Conservation (phyloP, 169 alveolate species). For the Eimeria acervulina region DNA sequence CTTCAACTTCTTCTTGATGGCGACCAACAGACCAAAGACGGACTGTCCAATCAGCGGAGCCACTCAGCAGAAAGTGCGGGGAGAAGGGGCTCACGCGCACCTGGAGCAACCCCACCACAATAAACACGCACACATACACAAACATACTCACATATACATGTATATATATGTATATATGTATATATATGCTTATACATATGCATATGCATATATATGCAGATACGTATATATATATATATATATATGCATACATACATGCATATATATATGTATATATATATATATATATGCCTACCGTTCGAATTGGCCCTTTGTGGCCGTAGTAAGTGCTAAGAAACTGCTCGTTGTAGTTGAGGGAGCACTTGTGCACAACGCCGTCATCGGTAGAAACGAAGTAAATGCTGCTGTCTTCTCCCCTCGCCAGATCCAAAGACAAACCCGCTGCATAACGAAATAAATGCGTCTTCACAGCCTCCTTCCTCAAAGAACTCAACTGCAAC, state of each 20-base stretch:
- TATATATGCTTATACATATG: too few species aligned
- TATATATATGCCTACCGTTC: slow-evolving; percentile 85
- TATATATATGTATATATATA: not conserved
- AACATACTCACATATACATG: too few species aligned
- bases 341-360: slow-evolving; percentile 95
- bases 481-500: slow-evolving; percentile 4
- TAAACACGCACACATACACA: not conserved
- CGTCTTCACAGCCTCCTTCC: slow-evolving; percentile 73
- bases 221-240: too few species aligned
- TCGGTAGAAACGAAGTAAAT: slow-evolving; percentile 95
- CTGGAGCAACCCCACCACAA: not conserved
- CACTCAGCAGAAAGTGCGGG: slow-evolving; percentile 90
- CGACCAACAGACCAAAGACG: slow-evolving; percentile 94
- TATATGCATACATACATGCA: not conserved
- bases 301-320: slow-evolving; percentile 96
- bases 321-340: slow-evolving; percentile 94
- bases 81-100: slow-evolving; percentile 93
- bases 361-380: slow-evolving; percentile 95
- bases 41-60: slow-evolving; percentile 96
- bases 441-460: slow-evolving; percentile 92
- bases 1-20: slow-evolving; percentile 75
- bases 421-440: slow-evolving; percentile 93
- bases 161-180: too few species aligned
- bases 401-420: slow-evolving; percentile 88
- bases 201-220: too few species aligned